Percentiles rank a stretch among this genome's conserved stretches.
These are phyloP conservation scores for Cucurbita ficifolia DNA, from an alignment of 306 rosid species.

Conservation along the genomic window DNA sequence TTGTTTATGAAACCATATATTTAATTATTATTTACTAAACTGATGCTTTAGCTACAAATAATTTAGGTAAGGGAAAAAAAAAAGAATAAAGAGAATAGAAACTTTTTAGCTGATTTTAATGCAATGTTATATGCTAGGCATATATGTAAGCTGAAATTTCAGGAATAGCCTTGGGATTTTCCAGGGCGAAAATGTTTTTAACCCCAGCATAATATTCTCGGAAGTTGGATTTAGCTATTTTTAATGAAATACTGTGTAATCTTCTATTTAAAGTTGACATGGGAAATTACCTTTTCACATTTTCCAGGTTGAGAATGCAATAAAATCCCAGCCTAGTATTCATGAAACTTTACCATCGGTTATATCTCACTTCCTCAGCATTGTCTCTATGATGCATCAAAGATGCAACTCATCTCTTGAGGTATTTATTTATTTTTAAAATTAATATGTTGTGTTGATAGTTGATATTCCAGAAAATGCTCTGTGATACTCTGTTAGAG, in stretches of 20 bases:
- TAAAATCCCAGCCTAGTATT: slow-evolving; percentile 53
- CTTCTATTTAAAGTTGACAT: background rate
- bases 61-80: background rate
- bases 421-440: slow-evolving; percentile 29
- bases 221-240: slow-evolving; percentile 8
- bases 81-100: background rate
- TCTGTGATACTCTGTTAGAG: background rate
- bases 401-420: slow-evolving; percentile 70
- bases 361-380: slow-evolving; percentile 60
- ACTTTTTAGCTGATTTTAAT: background rate
- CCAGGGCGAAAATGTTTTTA: slow-evolving; percentile 63
- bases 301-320: slow-evolving; percentile 69
- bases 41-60: background rate
- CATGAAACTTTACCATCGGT: slow-evolving; percentile 41
- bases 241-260: background rate
- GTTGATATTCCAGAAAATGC: background rate
- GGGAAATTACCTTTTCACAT: background rate
- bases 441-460: background rate
- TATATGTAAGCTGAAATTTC: background rate
- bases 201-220: slow-evolving; percentile 44
- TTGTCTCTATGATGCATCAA: slow-evolving; percentile 66
- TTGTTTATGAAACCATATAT: background rate
- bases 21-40: background rate
- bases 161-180: background rate
- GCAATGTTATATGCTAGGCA: background rate